A percentile compares a stretch with the other conserved stretches of the same genome.
These are phyloP conservation scores for Aethionema arabicum DNA, from an alignment of 345 rosid species.

Conservation along the genomic window DNA sequence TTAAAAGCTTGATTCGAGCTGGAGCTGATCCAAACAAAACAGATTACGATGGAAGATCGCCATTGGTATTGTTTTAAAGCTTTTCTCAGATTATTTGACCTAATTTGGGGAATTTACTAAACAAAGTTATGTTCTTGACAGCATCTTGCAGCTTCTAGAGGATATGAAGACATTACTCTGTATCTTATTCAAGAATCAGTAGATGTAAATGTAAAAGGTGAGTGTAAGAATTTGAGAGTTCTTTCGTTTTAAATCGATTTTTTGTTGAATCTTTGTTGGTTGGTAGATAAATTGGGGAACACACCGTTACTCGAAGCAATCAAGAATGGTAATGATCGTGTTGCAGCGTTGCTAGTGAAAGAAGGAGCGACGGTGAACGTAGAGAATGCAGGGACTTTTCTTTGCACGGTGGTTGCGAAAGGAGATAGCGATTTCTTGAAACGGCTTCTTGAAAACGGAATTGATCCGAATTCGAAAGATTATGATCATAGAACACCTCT, in stretches of 20 bases:
- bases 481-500: conserved; percentile 77
- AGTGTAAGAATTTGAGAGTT: background rate
- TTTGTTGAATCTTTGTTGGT: background rate
- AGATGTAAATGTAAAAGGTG: conserved; percentile 51
- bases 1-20: conserved; percentile 58
- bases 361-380: conserved; percentile 58
- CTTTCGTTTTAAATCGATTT: background rate
- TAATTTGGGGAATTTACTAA: background rate
- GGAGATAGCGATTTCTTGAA: conserved; percentile 57
- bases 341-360: conserved; percentile 53
- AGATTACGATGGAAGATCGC: conserved; percentile 82
- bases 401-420: conserved; percentile 56
- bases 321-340: conserved; percentile 62
- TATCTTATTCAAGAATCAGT: conserved; percentile 66
- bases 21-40: conserved; percentile 68
- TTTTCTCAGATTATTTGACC: background rate
- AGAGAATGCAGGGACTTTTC: conserved; percentile 67
- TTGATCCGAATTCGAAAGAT: conserved; percentile 66
- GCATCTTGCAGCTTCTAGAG: conserved; percentile 83
- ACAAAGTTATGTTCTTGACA: conserved; percentile 33
- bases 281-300: conserved; percentile 63
- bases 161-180: conserved; percentile 58
- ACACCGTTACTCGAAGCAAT: conserved; percentile 82
- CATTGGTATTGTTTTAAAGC: conserved; percentile 53
- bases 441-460: conserved; percentile 56